Conservation (phyloP, 2,329 filamentous ascomycete species). For the Penicillium sclerotiorum region DNA sequence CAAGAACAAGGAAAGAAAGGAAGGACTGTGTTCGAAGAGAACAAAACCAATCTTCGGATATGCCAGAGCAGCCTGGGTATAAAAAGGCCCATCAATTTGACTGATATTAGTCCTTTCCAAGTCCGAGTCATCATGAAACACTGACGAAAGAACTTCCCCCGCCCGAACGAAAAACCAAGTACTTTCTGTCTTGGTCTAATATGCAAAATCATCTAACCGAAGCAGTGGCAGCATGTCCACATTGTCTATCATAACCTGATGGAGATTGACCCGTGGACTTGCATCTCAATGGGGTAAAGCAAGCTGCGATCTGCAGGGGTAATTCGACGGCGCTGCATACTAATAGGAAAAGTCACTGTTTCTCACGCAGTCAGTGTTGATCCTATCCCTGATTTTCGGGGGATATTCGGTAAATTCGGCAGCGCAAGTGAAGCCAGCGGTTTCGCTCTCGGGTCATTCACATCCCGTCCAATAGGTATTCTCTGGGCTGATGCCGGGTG, state of each 20-base stretch:
- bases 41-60: background rate
- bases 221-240: conserved; percentile 4
- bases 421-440: background rate
- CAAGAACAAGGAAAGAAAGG: conserved; percentile 1
- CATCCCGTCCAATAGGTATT: background rate
- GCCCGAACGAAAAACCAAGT: background rate
- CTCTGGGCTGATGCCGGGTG: no score
- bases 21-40: conserved; percentile 1
- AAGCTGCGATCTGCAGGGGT: background rate
- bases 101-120: no score
- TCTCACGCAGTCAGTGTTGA: background rate
- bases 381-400: background rate
- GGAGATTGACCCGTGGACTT: no score
- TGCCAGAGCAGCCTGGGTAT: background rate
- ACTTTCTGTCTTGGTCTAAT: background rate
- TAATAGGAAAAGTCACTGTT: background rate
- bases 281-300: conserved; percentile 1
- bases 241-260: conserved; percentile 10
- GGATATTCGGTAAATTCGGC: background rate
- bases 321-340: background rate
- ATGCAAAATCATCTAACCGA: background rate
- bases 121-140: conserved; percentile 9
- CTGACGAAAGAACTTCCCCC: background rate
- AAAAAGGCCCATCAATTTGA: no score
- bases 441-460: background rate